These are phyloP conservation scores for Turritis glabra DNA, from an alignment of 345 rosid genomes.

Conservation along the genomic window DNA sequence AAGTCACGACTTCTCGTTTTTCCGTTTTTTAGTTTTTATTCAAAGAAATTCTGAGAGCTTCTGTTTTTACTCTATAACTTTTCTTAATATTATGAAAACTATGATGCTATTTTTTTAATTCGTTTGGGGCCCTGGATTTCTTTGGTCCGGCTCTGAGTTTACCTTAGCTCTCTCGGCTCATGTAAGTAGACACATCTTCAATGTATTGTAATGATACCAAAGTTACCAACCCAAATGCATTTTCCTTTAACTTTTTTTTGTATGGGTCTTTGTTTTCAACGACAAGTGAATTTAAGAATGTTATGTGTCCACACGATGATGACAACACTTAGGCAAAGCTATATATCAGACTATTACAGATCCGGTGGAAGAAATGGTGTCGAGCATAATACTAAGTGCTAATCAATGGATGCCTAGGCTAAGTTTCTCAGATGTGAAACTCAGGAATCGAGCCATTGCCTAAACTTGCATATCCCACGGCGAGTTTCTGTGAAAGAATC, in stretches of 20 bases:
- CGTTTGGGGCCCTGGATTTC: no score
- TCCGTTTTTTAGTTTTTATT: no score
- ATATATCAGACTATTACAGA: constrained; percentile 4
- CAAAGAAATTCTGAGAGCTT: no score
- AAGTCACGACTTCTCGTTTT: no score
- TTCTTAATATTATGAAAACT: no score
- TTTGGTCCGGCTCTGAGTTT: no score
- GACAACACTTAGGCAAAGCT: background rate
- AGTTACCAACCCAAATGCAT: background rate
- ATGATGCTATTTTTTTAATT: no score
- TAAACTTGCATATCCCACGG: constrained; percentile 85
- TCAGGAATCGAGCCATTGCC: constrained; percentile 51
- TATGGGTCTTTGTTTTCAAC: background rate
- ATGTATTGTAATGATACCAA: background rate
- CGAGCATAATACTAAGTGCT: background rate
- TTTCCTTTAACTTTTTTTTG: background rate
- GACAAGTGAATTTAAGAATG: background rate
- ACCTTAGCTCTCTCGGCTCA: background rate
- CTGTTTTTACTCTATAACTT: no score
- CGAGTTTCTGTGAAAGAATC: constrained; percentile 71
- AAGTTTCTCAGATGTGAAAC: constrained; percentile 15
- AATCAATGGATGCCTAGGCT: constrained; percentile 10
- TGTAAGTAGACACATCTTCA: background rate
- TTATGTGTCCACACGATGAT: background rate
- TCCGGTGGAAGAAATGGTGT: background rate